Base-by-base conservation (phyloP, 768 basidiomycete species). In the Trametes maxima region DNA sequence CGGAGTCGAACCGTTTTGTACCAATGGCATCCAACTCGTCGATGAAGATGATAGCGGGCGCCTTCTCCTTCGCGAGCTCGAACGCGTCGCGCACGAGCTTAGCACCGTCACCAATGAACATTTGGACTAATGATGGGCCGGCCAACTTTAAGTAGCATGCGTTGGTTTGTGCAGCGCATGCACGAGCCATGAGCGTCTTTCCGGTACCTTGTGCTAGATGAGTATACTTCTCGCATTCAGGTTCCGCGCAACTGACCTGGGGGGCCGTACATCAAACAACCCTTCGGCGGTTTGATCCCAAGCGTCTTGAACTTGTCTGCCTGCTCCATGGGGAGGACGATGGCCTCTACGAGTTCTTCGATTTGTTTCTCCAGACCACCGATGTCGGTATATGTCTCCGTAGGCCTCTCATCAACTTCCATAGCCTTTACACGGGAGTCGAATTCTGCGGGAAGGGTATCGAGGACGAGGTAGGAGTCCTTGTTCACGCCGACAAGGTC, bases 101-200 rank as follows among this genome's bases (percentile, higher is more conserved):
- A 56, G 97, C 97, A 70, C 97, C 97, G 74, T 98, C 97, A 76
- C 97, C 97, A 67, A 99, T 99, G 75, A 96, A 99, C 97, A 98
- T 99, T 76, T 99, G 97, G 13, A 99, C 97, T 54, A 99, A 84
- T 52, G 95, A 95, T 24, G 97, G 96, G 19, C 94, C 97, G 37
- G 97, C 97, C 25, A 99, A 85, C 75, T 99, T 98, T 65, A 99
- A 84, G 74, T 96, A 99, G 74, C 96, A 98, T 8, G 97, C 97
- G 66, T 96, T 92, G 47, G 97, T 98, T 68, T 96, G 95, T 1
- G 95, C 95, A 4, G 97, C 97, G 75, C 97, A 98, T 44, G 97
- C 97, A 74, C 97, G 88, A 39, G 97, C 97, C 54, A 99, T 85
- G 7, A 99, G 83, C 2, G 97, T 99, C 80, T 99, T 99, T 58